Base-by-base conservation (phyloP, 2,329 filamentous ascomycete genomes). In the Aureobasidium sp. region DNA sequence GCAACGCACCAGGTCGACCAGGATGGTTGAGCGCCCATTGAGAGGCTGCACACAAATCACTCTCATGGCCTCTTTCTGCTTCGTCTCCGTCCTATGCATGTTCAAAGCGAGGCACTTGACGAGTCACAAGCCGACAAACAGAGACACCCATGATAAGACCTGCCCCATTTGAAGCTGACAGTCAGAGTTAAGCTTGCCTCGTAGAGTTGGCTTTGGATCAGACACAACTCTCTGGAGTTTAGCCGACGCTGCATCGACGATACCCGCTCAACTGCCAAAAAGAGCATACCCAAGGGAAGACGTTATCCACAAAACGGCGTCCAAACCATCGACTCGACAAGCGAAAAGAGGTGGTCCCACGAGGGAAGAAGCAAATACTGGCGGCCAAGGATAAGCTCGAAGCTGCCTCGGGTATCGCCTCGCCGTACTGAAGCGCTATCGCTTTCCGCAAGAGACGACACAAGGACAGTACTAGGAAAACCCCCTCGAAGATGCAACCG, bases 191-290 rank as follows among this genome's bases (percentile, higher is more conserved):
- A 54, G 50, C 50, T 48, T 48, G 24, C 24, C n/a, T 40, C 37
- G 8, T 42, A 15, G 24, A 54, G 35, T 35, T 54, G 50, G 24
- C 50, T 54, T 42, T 31, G 22, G 9, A 11, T 40, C 35, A 54
- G 50, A 54, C 37, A 54, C 50, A 54, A 27, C 35, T 42, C 50
- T 42, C 35, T 40, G 22, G 11, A 31, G 39, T 57, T 57, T 57
- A 45, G 53, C 53, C 53, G 53, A 45, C 35, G 24, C 17, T 44
- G 27, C 27, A 39, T 57, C 40, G 29, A 44, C 27, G 53, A 57
- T 45, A 57, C 11, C 39, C 53, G 53, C 27, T 57, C 27, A 42
- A 54, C 50, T 54, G 50, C 50, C 39, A 12, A 57, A 57, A 57
- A 27, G 39, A 35, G 53, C n/a, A 57, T 33, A 17, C 53, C 19